Conservation (phyloP, 139 green algal species). For the Raphidocelis subcapitata region DNA sequence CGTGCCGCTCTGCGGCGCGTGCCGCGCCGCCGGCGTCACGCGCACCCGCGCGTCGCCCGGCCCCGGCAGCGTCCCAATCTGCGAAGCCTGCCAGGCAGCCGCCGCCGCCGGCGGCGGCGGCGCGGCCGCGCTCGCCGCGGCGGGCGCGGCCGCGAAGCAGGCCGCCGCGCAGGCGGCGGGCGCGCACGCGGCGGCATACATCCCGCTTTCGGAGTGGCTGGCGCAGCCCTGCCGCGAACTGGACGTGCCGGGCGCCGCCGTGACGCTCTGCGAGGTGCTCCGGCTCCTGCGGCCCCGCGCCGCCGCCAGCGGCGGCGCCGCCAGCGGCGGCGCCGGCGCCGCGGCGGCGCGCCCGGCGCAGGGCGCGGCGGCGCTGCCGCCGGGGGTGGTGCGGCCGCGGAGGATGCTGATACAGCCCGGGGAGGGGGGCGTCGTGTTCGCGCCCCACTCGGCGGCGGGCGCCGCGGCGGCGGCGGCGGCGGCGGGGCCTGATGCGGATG, state of each 20-base stretch:
- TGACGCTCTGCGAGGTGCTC: constrained; percentile 65
- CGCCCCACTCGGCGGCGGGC: background rate
- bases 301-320: constrained; percentile 3
- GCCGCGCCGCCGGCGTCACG: too few relatives aligned
- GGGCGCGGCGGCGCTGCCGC: background rate
- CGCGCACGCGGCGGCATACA: too few relatives aligned
- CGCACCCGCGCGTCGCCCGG: too few relatives aligned
- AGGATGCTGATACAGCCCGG: constrained; percentile 34
- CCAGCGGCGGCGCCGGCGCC: too few relatives aligned
- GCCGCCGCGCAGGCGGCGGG: background rate
- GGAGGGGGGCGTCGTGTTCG: constrained; percentile 28
- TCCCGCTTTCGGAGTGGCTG: constrained; percentile 48
- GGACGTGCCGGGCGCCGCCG: constrained; percentile 45
- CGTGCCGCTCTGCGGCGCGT: background rate
- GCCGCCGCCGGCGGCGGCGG: too few relatives aligned
- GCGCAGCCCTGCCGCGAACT: constrained; percentile 24
- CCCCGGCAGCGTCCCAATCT: too few relatives aligned
- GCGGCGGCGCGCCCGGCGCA: too few relatives aligned
- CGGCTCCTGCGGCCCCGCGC: constrained; percentile 38
- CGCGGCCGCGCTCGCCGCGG: too few relatives aligned
- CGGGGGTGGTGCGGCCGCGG: constrained; percentile 21
- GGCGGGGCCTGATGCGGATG: background rate
- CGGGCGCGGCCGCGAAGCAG: background rate
- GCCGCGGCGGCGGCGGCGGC: background rate
- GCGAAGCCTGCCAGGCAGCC: too few relatives aligned